phyloP scores from a whole-genome alignment of 2,329 filamentous ascomycete species.

The Geosmithia morbida region DNA sequence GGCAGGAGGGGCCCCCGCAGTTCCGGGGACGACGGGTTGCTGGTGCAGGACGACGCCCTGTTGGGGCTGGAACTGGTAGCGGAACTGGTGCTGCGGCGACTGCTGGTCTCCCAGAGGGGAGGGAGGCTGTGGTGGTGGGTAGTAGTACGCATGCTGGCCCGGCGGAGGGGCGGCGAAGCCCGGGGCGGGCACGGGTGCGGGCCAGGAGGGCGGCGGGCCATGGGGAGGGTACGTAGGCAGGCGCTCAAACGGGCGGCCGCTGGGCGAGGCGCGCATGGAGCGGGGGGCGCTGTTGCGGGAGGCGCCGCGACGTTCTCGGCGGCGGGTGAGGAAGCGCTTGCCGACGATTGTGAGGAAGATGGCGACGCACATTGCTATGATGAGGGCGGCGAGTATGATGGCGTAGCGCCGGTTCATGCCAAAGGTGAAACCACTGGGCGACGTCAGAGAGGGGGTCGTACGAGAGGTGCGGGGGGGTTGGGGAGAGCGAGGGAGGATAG shows the following conservation, averaged over 20 bases:
- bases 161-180: background rate
- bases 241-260: background rate
- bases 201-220: background rate
- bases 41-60: conserved; percentile 2
- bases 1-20: background rate
- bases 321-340: conserved; percentile 11
- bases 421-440: conserved; percentile 38
- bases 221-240: background rate
- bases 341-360: conserved; percentile 21
- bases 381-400: conserved; percentile 30
- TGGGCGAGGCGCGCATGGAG: background rate
- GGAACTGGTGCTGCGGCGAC: background rate
- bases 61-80: conserved; percentile 2
- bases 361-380: conserved; percentile 27
- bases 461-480: background rate
- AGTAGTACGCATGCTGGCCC: background rate
- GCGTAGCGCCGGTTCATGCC: conserved; percentile 32
- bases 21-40: background rate
- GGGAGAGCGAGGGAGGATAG: background rate
- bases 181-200: background rate
- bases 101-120: too few relatives aligned
- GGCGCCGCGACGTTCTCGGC: background rate
- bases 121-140: conserved; percentile 1
- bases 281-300: background rate
- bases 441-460: too few relatives aligned